phyloP scores from a whole-genome alignment of 148 eudicot genomes.

The Rhododendron williamsianum region DNA sequence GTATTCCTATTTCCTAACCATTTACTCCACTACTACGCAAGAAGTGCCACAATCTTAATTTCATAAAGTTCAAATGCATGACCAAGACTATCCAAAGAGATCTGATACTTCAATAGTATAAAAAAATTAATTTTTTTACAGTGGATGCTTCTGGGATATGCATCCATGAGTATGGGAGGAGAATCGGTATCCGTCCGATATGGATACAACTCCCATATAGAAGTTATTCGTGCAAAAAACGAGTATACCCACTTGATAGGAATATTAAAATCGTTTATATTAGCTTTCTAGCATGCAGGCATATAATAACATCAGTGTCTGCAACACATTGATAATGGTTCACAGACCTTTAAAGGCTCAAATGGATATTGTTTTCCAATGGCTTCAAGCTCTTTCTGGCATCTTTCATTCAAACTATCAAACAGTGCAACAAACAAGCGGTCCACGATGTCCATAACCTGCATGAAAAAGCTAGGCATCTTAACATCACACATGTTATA shows the following conservation, averaged over 20 bases:
- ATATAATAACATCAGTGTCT: background rate
- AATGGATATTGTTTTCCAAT: constrained; percentile 73
- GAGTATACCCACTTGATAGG: background rate
- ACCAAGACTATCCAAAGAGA: background rate
- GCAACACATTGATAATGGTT: background rate
- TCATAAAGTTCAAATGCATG: too few species aligned
- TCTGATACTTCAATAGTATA: background rate
- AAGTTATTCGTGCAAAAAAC: background rate
- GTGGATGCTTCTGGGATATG: background rate
- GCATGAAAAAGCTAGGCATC: constrained; percentile 16
- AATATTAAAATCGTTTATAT: background rate
- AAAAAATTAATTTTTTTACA: too few species aligned
- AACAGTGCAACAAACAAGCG: constrained; percentile 71
- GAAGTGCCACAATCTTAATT: too few species aligned
- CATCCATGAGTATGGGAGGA: background rate
- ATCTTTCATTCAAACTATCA: constrained; percentile 60
- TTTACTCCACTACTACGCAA: background rate
- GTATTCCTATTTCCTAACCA: background rate
- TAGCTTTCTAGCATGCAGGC: background rate
- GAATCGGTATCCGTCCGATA: background rate
- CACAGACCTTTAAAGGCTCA: constrained; percentile 61
- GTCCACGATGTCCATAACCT: constrained; percentile 95
- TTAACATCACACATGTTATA: background rate
- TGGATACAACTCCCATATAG: background rate
- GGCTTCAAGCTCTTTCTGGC: constrained; percentile 68